Base-by-base conservation (phyloP, 345 rosid genomes). In the Corchorus capsularis region DNA sequence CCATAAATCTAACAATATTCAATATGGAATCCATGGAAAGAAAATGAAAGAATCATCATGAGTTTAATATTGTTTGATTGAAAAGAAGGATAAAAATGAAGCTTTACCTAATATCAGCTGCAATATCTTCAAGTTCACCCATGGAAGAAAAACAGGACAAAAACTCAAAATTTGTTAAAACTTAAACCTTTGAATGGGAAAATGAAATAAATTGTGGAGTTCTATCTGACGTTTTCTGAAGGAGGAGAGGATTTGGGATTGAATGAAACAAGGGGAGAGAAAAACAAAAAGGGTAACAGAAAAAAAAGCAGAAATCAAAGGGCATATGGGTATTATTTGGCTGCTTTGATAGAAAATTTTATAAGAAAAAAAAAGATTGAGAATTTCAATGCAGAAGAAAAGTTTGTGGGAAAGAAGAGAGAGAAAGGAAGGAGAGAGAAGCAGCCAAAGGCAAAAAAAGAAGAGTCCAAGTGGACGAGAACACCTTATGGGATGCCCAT, bases 121-220 rank as follows among this genome's bases (percentile, higher is more conserved):
- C 91, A 81, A 85, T 81, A 72, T 84, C 87, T 69, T 86, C 91
- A 69, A 82, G 74, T 46, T 85, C 90, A 69, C 79, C 88, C 90
- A 84, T 85, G 76, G 45, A 72, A 13, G 45, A 72, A 13, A 8
- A 79, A 13, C 0, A 5, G 45, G 17, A 56, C 9, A 71, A 57
- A 77, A 39, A 17, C 20, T 22, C 62, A 55, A 34, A 70, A 70
- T 50, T 37, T 32, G 52, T 17, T 27, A 27, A 27, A 27, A 27
- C 27, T 27, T 27, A 27, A 27, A 52, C 17, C 27, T 69, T 32
- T 34, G 46, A 52, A 16, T 8, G 15, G 60, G 8, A 5, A 52
- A 68, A 27, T 19, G 27, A 54, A 69, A 34, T 5, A 6, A 13
- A 13, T 52, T 49, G 49, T 55, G 52, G 37, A 55, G 1, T 19